Conservation (phyloP, 176 grass and related monocot genomes). For the Luzula sylvatica region DNA sequence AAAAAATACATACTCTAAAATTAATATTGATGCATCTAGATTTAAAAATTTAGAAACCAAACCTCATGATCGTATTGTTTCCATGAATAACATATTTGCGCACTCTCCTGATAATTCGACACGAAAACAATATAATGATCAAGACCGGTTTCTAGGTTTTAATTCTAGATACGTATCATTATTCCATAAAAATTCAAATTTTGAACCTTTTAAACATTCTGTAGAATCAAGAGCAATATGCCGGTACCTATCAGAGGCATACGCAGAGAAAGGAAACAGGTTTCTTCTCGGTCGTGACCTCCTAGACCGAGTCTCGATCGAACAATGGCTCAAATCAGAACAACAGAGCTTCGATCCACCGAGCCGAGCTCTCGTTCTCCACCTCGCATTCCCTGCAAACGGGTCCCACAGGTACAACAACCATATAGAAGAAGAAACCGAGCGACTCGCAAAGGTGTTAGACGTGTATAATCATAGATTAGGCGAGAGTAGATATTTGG, state of each 20-base stretch:
- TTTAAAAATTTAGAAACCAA: too few species aligned
- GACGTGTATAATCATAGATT: conserved; percentile 84
- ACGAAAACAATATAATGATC: too few species aligned
- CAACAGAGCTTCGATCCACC: conserved; percentile 83
- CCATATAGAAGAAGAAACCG: conserved; percentile 28
- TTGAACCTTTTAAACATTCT: not conserved
- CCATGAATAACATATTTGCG: too few species aligned
- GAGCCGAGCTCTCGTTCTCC: conserved; percentile 61
- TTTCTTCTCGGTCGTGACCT: conserved; percentile 68
- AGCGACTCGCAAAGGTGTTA: conserved; percentile 42
- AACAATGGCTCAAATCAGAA: conserved; percentile 92
- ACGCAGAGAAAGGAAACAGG: conserved; percentile 32
- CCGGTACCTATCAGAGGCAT: conserved; percentile 52
- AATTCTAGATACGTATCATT: too few species aligned
- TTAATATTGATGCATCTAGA: too few species aligned
- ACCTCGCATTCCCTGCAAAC: conserved; percentile 47
- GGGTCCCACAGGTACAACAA: conserved; percentile 25
- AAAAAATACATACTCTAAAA: too few species aligned
- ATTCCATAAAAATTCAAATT: too few species aligned
- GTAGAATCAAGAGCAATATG: conserved; percentile 93
- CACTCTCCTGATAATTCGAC: too few species aligned
- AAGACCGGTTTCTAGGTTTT: too few species aligned
- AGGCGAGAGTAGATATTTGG: conserved; percentile 50
- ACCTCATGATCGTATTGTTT: too few species aligned
- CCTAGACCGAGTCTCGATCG: conserved; percentile 72